Conservation (phyloP, 2,329 filamentous ascomycete species). For the Aspergillus melleus region DNA sequence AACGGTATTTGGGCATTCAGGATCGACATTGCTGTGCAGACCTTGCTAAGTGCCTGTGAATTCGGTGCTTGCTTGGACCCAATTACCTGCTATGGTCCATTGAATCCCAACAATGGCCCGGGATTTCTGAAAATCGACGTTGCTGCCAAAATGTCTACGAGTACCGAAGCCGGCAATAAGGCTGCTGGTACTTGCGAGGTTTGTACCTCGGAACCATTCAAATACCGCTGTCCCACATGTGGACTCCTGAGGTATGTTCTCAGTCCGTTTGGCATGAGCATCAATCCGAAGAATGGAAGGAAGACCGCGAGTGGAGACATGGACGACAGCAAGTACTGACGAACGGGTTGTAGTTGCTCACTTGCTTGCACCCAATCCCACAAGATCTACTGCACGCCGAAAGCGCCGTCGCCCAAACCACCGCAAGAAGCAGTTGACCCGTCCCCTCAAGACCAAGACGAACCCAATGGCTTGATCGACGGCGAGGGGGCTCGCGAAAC, state of each 20-base stretch:
- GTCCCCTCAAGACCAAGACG: conserved; percentile 9
- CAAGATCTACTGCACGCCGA: conserved; percentile 44
- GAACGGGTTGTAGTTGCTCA: conserved; percentile 41
- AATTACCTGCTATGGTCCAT: neutral
- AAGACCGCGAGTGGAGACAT: neutral
- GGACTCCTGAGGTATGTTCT: conserved; percentile 37
- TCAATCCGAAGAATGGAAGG: neutral
- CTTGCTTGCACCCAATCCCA: conserved; percentile 47
- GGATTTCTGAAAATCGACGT: conserved; percentile 12
- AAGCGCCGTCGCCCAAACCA: conserved; percentile 18
- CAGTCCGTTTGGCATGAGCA: neutral
- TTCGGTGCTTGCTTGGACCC: neutral
- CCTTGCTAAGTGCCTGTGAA: neutral
- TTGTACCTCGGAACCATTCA: conserved; percentile 37
- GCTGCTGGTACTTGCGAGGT: conserved; percentile 40
- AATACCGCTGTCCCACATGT: conserved; percentile 43
- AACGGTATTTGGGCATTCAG: neutral
- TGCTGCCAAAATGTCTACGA: conserved; percentile 10
- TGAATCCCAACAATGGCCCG: neutral
- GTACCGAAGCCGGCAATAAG: conserved; percentile 13
- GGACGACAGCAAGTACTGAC: too few species aligned
- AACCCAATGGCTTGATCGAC: conserved; percentile 9
- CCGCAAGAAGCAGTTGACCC: conserved; percentile 12
- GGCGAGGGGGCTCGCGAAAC: conserved; percentile 8
- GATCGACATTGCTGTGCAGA: neutral